Percentiles rank a stretch among this genome's conserved stretches.
These are phyloP conservation scores for Pythium aquatile DNA, from an alignment of 352 stramenopile genomes.

Conservation along the genomic window DNA sequence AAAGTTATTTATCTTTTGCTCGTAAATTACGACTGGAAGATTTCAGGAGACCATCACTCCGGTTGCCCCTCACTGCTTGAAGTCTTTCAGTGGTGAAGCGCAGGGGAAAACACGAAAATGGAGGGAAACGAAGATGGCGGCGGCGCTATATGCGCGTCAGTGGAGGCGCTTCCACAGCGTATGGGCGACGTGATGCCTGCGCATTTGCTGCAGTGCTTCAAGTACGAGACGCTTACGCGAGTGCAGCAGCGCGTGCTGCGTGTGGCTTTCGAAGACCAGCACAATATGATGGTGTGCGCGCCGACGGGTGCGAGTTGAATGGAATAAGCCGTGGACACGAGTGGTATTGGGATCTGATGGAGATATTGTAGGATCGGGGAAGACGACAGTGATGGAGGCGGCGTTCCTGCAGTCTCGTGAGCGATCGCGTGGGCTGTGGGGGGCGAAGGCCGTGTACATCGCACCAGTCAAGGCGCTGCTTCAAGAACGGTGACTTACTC, in stretches of 20 bases:
- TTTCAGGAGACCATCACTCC: slow-evolving; percentile 49
- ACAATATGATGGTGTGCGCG: slow-evolving; percentile 45
- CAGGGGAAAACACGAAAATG: slow-evolving; percentile 5
- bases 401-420: slow-evolving; percentile 41
- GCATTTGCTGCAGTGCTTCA: slow-evolving; percentile 41
- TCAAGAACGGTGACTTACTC: slow-evolving; percentile 37
- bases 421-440: slow-evolving; percentile 1
- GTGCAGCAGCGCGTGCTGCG: slow-evolving; percentile 43
- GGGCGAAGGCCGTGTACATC: slow-evolving; percentile 42
- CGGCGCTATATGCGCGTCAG: neutral
- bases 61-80: slow-evolving; percentile 3
- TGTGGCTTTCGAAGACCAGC: slow-evolving; percentile 27
- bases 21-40: neutral
- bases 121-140: slow-evolving; percentile 7
- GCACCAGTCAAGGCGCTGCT: slow-evolving; percentile 44
- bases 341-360: neutral
- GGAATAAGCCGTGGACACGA: neutral
- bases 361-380: slow-evolving; percentile 37
- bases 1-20: neutral
- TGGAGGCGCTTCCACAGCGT: slow-evolving; percentile 7
- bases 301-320: slow-evolving; percentile 35
- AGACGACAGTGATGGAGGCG: slow-evolving; percentile 46
- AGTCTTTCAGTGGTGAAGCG: neutral
- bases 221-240: slow-evolving; percentile 40
- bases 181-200: slow-evolving; percentile 37